Conservation (phyloP, 306 rosid genomes). For the Oemleria cerasiformis region DNA sequence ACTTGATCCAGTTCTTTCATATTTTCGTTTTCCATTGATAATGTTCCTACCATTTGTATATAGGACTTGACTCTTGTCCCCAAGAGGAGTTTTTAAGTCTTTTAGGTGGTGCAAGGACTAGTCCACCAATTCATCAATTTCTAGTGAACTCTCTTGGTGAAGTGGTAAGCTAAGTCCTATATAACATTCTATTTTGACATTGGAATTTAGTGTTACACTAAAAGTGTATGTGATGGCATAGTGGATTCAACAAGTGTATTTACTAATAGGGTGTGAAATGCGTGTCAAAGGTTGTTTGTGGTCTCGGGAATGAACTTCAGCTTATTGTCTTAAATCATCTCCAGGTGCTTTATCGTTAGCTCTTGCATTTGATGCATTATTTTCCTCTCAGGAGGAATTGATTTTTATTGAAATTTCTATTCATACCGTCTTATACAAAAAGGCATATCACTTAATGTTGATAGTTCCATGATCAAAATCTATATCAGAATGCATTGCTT, state of each 20-base stretch:
- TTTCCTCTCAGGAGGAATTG: conserved; percentile 2
- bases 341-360: conserved; percentile 53
- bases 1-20: conserved; percentile 9
- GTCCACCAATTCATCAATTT: conserved; percentile 92
- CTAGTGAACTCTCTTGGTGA: conserved; percentile 89
- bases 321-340: conserved; percentile 82
- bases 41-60: conserved; percentile 27
- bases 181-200: conserved; percentile 25
- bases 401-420: not conserved
- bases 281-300: conserved; percentile 71
- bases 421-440: not conserved
- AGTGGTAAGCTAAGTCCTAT: conserved; percentile 57
- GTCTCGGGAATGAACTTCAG: conserved; percentile 96
- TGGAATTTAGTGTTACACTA: not conserved
- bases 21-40: conserved; percentile 20
- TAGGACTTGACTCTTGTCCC: conserved; percentile 80
- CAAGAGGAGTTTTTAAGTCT: conserved; percentile 94
- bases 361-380: conserved; percentile 13
- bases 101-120: conserved; percentile 95
- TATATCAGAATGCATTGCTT: conserved; percentile 1
- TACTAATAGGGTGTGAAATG: conserved; percentile 80
- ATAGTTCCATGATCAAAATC: not conserved
- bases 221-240: conserved; percentile 12
- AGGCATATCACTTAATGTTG: not conserved
- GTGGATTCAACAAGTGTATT: conserved; percentile 37